A percentile compares a stretch with the other conserved stretches of the same genome.
These are phyloP conservation scores for Trichoderma breve DNA, from an alignment of 2,329 filamentous ascomycete genomes.

Conservation along the genomic window DNA sequence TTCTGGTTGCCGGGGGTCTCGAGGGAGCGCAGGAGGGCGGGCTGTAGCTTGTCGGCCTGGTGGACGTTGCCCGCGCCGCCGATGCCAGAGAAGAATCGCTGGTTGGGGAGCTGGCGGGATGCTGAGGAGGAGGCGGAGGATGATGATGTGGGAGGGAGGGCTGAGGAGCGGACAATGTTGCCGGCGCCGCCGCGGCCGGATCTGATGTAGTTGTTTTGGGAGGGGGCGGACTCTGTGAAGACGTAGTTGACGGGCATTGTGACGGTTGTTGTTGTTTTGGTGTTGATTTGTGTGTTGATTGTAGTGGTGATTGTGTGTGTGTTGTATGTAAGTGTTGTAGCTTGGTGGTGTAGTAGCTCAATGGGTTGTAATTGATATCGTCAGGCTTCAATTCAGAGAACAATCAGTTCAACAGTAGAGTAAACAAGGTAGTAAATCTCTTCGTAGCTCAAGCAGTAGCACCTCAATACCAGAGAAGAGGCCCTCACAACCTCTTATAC, in stretches of 20 bases:
- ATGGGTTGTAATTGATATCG: background rate
- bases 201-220: constrained; percentile 41
- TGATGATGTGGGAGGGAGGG: constrained; percentile 33
- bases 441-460: background rate
- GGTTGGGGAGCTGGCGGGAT: constrained; percentile 34
- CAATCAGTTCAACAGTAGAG: background rate
- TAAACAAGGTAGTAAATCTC: background rate
- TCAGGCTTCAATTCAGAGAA: background rate
- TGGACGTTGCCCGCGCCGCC: constrained; percentile 65
- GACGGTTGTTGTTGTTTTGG: background rate
- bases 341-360: background rate
- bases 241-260: constrained; percentile 33
- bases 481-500: constrained; percentile 7
- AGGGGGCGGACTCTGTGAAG: constrained; percentile 35
- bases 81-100: constrained; percentile 62
- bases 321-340: background rate
- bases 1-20: constrained; percentile 42
- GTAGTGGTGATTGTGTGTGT: background rate
- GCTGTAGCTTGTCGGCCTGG: constrained; percentile 35
- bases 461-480: background rate
- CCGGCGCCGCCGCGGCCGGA: constrained; percentile 56
- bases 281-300: background rate
- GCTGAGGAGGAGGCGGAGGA: constrained; percentile 36
- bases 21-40: constrained; percentile 40
- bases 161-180: constrained; percentile 53